phyloP scores from a whole-genome alignment of 2,329 filamentous ascomycete genomes.

The Ophiosphaerella korrae region DNA sequence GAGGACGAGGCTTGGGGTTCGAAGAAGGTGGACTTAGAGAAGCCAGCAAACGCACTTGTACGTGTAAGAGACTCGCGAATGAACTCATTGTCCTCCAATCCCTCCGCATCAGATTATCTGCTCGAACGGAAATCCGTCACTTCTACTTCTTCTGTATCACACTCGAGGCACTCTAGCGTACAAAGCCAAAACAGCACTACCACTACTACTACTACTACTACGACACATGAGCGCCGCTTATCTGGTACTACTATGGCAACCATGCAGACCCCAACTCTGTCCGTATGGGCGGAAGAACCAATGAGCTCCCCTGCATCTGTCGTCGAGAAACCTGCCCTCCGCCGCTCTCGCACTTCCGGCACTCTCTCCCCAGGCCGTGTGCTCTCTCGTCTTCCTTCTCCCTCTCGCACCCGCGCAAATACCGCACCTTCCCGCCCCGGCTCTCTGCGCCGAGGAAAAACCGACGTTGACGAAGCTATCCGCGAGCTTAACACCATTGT shows the following conservation, averaged over 20 bases:
- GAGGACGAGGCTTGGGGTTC: constrained; percentile 31
- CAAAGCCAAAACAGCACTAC: constrained; percentile 30
- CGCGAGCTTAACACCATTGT: constrained; percentile 57
- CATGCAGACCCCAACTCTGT: constrained; percentile 30
- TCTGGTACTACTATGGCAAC: constrained; percentile 29
- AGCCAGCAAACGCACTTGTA: constrained; percentile 41
- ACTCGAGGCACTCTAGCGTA: constrained; percentile 36
- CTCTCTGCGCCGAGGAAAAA: constrained; percentile 44
- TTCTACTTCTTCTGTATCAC: constrained; percentile 10
- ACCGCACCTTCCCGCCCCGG: constrained; percentile 42
- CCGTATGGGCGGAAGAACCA: constrained; percentile 32
- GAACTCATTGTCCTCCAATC: constrained; percentile 33
- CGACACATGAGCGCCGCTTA: constrained; percentile 24
- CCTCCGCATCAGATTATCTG: constrained; percentile 29
- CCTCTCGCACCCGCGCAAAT: constrained; percentile 43
- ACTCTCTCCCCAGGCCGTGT: constrained; percentile 29
- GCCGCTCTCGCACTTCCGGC: constrained; percentile 34
- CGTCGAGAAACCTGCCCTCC: constrained; percentile 25
- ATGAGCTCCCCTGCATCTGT: constrained; percentile 22
- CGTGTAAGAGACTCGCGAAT: constrained; percentile 37
- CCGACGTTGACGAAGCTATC: constrained; percentile 53
- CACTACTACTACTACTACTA: constrained; percentile 1
- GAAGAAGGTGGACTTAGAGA: constrained; percentile 31
- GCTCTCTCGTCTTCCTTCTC: constrained; percentile 39
- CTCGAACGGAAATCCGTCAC: constrained; percentile 43